A percentile compares a stretch with the other conserved stretches of the same genome.
Conservation (phyloP, 306 rosid species). For the Casuarina glauca region DNA sequence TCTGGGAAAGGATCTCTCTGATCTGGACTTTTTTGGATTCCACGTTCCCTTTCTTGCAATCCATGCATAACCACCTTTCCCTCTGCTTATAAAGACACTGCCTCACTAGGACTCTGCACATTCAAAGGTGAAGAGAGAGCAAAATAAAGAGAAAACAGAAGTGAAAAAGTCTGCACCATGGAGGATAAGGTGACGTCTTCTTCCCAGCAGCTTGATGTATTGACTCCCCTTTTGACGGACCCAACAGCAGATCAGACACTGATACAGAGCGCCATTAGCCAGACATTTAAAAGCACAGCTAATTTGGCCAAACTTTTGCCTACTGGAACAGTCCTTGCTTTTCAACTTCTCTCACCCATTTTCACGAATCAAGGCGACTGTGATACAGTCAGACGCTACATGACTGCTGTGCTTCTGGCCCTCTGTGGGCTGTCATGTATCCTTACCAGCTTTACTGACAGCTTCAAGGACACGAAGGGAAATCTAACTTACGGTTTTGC, state of each 20-base stretch:
- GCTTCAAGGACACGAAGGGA: constrained; percentile 60
- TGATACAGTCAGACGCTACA: constrained; percentile 48
- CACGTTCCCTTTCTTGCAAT: constrained; percentile 55
- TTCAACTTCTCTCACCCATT: constrained; percentile 80
- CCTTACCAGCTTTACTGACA: constrained; percentile 62
- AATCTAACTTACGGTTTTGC: constrained; percentile 74
- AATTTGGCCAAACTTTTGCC: constrained; percentile 89
- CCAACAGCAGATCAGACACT: constrained; percentile 41
- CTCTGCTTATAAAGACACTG: constrained; percentile 14
- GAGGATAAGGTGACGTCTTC: constrained; percentile 43
- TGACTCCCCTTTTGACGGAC: constrained; percentile 55
- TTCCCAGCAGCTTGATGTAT: constrained; percentile 26
- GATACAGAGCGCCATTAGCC: constrained; percentile 71
- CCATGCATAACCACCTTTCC: constrained; percentile 32
- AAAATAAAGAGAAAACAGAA: constrained; percentile 17
- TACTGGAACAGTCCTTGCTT: constrained; percentile 82
- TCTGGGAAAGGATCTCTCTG: constrained; percentile 27
- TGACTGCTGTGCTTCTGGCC: constrained; percentile 49
- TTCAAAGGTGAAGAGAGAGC: not conserved
- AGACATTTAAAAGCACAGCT: constrained; percentile 78
- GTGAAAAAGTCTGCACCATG: constrained; percentile 36
- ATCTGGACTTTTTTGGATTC: not conserved
- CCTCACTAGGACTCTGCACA: constrained; percentile 16
- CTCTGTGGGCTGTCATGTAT: constrained; percentile 58
- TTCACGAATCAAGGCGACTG: constrained; percentile 70